Evolutionary conservation across 345 rosid genomes (phyloP).

Genomic region (Aurinia saxatilis): DNA sequence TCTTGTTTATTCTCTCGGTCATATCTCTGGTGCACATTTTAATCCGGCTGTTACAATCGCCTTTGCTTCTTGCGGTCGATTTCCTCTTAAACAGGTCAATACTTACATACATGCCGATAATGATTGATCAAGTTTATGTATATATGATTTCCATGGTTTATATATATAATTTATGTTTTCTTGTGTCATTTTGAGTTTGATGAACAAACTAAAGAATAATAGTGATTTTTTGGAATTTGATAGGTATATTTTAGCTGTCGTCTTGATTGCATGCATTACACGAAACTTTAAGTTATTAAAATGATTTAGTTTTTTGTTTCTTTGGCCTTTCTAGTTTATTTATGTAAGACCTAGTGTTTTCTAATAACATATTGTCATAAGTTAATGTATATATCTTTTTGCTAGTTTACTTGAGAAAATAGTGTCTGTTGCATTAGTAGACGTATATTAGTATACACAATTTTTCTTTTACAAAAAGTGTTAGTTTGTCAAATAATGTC

Average conservation of each 20-base stretch:
- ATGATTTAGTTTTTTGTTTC: background rate
- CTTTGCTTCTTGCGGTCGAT: conserved; percentile 71
- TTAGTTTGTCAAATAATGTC: background rate
- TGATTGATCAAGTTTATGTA: background rate
- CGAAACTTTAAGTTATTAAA: conserved; percentile 1
- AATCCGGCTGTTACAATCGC: conserved; percentile 96
- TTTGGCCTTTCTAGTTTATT: background rate
- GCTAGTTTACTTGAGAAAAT: no score
- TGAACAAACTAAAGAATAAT: conserved; percentile 18
- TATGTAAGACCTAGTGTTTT: background rate
- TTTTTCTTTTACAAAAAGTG: background rate
- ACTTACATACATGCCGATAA: background rate
- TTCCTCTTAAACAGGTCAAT: conserved; percentile 70
- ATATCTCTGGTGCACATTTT: conserved; percentile 96
- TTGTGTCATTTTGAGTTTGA: conserved; percentile 6
- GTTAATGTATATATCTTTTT: no score
- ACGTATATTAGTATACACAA: no score
- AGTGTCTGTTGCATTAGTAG: no score
- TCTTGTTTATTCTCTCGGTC: conserved; percentile 75
- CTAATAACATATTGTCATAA: no score
- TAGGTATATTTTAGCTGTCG: conserved; percentile 6
- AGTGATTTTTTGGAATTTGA: background rate
- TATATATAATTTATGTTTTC: background rate
- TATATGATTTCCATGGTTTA: no score
- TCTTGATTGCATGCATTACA: conserved; percentile 16